A percentile compares a stretch with the other conserved stretches of the same genome.
Evolutionary conservation across 2,329 filamentous ascomycete genomes (phyloP).

Genomic region (Talaromyces pinophilus): DNA sequence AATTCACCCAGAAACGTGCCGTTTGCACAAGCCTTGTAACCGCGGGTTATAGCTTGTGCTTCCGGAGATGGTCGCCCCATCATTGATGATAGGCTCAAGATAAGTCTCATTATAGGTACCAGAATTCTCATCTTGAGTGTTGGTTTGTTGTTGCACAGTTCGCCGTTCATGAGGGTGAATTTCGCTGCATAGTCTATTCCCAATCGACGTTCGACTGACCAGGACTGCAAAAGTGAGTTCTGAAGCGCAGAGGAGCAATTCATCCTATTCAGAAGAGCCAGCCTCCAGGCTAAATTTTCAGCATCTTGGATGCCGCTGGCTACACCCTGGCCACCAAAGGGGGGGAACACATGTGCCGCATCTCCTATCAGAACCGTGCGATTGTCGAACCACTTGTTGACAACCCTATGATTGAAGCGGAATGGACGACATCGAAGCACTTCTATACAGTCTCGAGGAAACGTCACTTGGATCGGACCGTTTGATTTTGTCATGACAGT

Average conservation of each 20-base stretch:
- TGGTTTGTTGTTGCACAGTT: conserved; percentile 6
- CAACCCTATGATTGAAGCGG: conserved; percentile 29
- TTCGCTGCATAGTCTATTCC: not conserved
- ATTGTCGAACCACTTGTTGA: conserved; percentile 30
- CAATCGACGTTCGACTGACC: conserved; percentile 7
- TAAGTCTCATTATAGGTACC: not conserved
- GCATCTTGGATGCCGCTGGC: conserved; percentile 14
- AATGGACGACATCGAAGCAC: conserved; percentile 31
- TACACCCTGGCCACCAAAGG: conserved; percentile 29
- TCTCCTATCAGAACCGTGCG: conserved; percentile 30
- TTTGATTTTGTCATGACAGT: not conserved
- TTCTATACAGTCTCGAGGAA: conserved; percentile 31
- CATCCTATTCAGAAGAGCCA: not conserved
- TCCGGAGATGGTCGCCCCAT: not conserved
- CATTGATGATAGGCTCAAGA: not conserved
- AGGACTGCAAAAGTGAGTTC: not conserved
- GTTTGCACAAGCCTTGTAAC: not conserved
- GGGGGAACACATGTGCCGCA: conserved; percentile 34
- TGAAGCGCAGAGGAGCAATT: not conserved
- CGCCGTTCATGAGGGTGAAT: conserved; percentile 7
- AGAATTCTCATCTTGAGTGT: not conserved
- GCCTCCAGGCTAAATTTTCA: conserved; percentile 12
- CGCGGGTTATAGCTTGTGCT: not conserved
- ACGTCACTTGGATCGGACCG: conserved; percentile 23
- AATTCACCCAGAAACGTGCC: conserved; percentile 10